Base-by-base conservation (phyloP, 2,329 filamentous ascomycete species). In the Pleurostoma richardsiae region DNA sequence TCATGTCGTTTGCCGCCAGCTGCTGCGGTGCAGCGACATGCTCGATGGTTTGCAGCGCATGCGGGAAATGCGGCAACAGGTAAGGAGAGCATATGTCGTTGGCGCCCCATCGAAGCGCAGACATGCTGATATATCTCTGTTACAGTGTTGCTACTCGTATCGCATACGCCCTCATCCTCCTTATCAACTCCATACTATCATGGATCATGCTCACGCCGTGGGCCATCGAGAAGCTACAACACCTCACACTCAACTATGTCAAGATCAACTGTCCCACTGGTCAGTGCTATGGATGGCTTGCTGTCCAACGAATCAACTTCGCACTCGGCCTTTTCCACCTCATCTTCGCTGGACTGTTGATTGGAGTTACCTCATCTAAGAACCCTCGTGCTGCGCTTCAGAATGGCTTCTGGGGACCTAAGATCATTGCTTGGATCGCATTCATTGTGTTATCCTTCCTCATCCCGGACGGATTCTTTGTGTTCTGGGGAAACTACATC, bases 141-240 rank as follows among this genome's bases (percentile, higher is more conserved):
- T 10, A 31, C 56, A 95, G 90, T 71, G 91, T 97, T 71, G 91
- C 91, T 47, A 99, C 94, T 56, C 89, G 94, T 74, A 95, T 97
- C 71, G 92, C 88, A 61, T 96, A 96, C 66, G 91, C 94, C 54
- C 82, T 97, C 61, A 86, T 99, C 52, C 50, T 99, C 46, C 83
- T 99, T 55, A 72, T 97, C 68, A 99, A 99, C 77, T 96, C 92
- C 49, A 96, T 97, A 54, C 67, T 97, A 44, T 92, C 94, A 33
- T 99, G 94, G 94, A 89, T 99, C 57, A 96, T 97, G 90, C 90
- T 99, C 71, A 99, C 94, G 27, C 89, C 90, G 45, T 99, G 94
- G 94, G 94, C 94, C 31, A 88, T 99, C 63, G 89, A 96, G 60
- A 97, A 97, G 66, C 77, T 99, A 5, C 85, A 97, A 69, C 83